Evolutionary conservation across 2,329 filamentous ascomycete genomes (phyloP).

Genomic region (Diaporthe vaccinii): DNA sequence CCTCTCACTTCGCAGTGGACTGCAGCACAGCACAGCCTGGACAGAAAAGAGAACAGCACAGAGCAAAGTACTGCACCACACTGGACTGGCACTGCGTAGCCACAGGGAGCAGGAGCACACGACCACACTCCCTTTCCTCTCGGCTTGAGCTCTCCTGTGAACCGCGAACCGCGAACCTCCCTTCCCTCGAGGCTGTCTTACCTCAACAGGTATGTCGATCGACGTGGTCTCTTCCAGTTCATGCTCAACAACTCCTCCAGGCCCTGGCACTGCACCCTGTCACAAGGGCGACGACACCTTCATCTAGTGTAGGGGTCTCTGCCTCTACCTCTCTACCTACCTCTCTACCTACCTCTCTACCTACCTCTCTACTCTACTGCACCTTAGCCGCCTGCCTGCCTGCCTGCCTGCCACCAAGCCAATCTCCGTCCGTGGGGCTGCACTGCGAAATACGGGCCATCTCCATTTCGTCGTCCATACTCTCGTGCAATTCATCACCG

Average conservation of each 20-base stretch:
- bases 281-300: conserved; percentile 4
- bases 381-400: background rate
- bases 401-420: conserved; percentile 6
- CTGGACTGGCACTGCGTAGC: conserved; percentile 5
- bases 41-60: conserved; percentile 25
- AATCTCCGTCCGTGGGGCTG: conserved; percentile 37
- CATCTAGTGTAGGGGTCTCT: conserved; percentile 11
- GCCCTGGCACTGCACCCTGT: background rate
- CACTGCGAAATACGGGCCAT: conserved; percentile 37
- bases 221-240: conserved; percentile 11
- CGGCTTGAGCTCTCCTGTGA: background rate
- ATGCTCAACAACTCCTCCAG: conserved; percentile 14
- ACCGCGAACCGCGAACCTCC: background rate
- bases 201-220: conserved; percentile 17
- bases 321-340: background rate
- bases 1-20: background rate
- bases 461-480: conserved; percentile 33
- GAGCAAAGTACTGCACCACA: background rate
- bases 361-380: background rate
- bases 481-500: conserved; percentile 20
- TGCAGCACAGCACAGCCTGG: background rate
- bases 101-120: conserved; percentile 25
- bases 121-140: conserved; percentile 24
- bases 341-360: background rate
- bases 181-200: conserved; percentile 26